phyloP scores from a whole-genome alignment of 2,329 filamentous ascomycete genomes.

The Colletotrichum gigasporum region DNA sequence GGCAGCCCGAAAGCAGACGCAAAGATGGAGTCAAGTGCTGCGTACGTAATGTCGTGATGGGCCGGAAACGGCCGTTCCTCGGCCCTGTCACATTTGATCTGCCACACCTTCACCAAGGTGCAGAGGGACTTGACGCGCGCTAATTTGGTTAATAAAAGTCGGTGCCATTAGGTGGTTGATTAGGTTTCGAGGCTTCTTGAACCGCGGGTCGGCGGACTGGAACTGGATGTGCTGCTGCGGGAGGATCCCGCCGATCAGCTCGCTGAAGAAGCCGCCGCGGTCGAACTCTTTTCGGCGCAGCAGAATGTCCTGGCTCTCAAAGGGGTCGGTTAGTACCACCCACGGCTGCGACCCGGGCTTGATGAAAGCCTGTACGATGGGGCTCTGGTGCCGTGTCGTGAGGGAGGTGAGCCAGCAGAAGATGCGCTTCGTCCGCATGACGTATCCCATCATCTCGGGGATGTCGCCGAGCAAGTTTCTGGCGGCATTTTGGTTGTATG shows the following conservation, averaged over 20 bases:
- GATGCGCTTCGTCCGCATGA: conserved; percentile 40
- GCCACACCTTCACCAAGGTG: conserved; percentile 45
- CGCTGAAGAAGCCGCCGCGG: conserved; percentile 44
- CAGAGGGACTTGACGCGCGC: conserved; percentile 39
- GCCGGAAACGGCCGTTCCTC: conserved; percentile 34
- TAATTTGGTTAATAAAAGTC: conserved; percentile 42
- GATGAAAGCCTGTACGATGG: conserved; percentile 57
- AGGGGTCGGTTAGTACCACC: conserved; percentile 48
- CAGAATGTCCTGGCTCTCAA: conserved; percentile 50
- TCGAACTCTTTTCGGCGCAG: conserved; percentile 55
- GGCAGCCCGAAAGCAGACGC: conserved; percentile 39
- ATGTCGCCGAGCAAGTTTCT: conserved; percentile 51
- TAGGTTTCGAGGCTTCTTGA: conserved; percentile 43
- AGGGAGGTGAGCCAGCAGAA: conserved; percentile 44
- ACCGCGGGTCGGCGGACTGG: conserved; percentile 39
- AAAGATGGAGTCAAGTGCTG: conserved; percentile 42
- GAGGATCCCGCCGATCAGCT: conserved; percentile 43
- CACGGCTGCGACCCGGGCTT: conserved; percentile 50
- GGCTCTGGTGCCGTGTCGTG: conserved; percentile 43
- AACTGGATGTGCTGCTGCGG: conserved; percentile 44
- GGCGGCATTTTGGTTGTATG: conserved; percentile 50
- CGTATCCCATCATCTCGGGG: conserved; percentile 48
- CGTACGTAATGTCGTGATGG: conserved; percentile 39
- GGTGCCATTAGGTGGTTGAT: conserved; percentile 48
- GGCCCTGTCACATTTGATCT: conserved; percentile 40